Evolutionary conservation across 345 rosid species (phyloP), one percentile per base, ranked within the genome.

Genomic region (Populus ilicifolia): DNA sequence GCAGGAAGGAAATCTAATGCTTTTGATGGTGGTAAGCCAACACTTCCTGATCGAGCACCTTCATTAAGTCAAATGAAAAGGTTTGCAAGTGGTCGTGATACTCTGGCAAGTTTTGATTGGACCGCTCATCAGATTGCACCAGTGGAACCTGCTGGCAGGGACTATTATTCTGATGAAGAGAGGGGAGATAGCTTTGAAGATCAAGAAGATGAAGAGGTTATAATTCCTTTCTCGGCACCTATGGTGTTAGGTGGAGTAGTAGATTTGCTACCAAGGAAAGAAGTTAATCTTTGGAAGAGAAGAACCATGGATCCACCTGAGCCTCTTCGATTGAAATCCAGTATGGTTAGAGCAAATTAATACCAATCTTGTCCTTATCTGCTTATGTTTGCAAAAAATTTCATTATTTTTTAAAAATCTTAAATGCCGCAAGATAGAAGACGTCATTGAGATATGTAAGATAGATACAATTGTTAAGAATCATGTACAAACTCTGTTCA

Each of bases 271-370:
- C 91, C 94, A 52, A 89, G 79, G 86, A 82, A 88, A 79, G 98
- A 96, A 84, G 75, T 96, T 62, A 93, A 90, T 81, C 73, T 96
- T 73, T 96, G 99, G 99, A 89, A 90, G 84, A 85, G 98, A 84
- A 90, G 99, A 87, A 90, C 92, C 70, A 88, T 87, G 86, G 87
- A 85, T 71, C 97, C 93, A 29, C 98, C 98, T 0, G 78, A 72
- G 71, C 95, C 93, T 35, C 97, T 96, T 77, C 89, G 73, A 56
- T 69, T 92, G 88, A 86, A 83, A 25, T 23, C 78, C 8, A 52
- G 1, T 56, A n/a, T 27, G 59, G 75, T 73, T 73, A 62, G 77
- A 23, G 48, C 20, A 30, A 39, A n/a, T n/a, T n/a, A n/a, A 56
- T 9, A 6, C 0, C 2, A 9, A 1, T 43, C 14, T 46, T 46